Evolutionary conservation across 208 protist genomes (phyloP), one percentile per base, ranked within the genome.

Genomic region (Plasmodiophora brassicae): DNA sequence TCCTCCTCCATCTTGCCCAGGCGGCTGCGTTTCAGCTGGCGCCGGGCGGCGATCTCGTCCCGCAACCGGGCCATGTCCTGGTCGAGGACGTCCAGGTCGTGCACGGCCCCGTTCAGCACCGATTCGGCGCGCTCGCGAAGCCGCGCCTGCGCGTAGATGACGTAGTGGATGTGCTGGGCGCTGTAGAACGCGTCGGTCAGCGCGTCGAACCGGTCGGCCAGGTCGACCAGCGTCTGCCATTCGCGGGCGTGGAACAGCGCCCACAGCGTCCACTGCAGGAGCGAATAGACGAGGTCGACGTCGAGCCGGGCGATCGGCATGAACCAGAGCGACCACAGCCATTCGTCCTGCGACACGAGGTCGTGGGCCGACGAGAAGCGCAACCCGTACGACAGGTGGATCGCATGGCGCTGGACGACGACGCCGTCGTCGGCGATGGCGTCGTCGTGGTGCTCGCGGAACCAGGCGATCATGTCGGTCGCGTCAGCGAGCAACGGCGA

Each of bases 1-100:
- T 78, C 65, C 65, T 78, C 65, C n/a, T 78, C 65, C n/a, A 44
- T 5, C 41, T 78, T 78, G 20, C 65, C n/a, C 20, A 78, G 65
- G 41, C 65, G 65, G 41, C 65, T 78, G 10, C 65, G 5, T 32
- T 78, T 78, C n/a, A 36, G 65, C 20, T n/a, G 32, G 20, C 65
- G 65, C 10, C 65, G 65, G 32, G 10, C 5, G 20, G 65, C 65
- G 41, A n/a, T 78, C 5, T 78, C 65, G 5, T 5, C 14, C 20
- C 65, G 65, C 32, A 5, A 5, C 41, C 5, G 5, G 32, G 5
- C 65, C 14, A 78, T 78, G n/a, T 5, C 5, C 5, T 14, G 32
- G 41, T 78, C 65, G 20, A 32, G 14, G 20, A 44, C 5, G 5
- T 5, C 14, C n/a, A 78, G 65, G 5, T 32, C 5, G 20, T 38